Percentiles rank a stretch among this genome's conserved stretches.
phyloP scores from a whole-genome alignment of 805 yeast genomes.

The Starmerella powellii region DNA sequence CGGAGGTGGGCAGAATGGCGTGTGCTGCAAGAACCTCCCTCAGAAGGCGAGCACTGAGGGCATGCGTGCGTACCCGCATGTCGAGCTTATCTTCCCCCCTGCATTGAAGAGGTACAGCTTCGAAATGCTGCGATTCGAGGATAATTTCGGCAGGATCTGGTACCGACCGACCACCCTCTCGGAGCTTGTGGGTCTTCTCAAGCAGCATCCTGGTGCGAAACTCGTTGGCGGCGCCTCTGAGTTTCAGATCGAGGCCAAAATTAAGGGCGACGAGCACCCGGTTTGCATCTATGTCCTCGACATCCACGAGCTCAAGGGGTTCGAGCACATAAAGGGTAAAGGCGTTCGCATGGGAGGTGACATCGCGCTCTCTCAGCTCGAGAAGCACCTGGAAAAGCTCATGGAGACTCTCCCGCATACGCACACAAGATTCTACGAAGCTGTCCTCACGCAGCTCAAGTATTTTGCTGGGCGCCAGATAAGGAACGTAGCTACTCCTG shows the following conservation, averaged over 20 bases:
- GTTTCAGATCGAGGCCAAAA: constrained; percentile 37
- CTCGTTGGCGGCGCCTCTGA: constrained; percentile 40
- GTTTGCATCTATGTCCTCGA: constrained; percentile 36
- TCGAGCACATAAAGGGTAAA: constrained; percentile 30
- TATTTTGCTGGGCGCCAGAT: constrained; percentile 40
- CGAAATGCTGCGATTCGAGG: constrained; percentile 27
- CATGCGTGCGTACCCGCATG: constrained; percentile 32
- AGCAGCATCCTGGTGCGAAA: constrained; percentile 31
- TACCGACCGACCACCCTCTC: constrained; percentile 34
- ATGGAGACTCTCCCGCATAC: constrained; percentile 20
- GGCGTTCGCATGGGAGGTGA: constrained; percentile 38
- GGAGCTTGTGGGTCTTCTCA: constrained; percentile 31
- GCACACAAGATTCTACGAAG: constrained; percentile 30
- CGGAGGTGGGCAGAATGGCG: constrained; percentile 11
- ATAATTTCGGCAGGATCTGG: constrained; percentile 35
- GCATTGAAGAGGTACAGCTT: constrained; percentile 28
- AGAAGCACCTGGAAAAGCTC: constrained; percentile 30
- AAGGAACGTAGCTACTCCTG: constrained; percentile 40
- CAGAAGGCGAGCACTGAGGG: not conserved
- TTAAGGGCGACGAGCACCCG: constrained; percentile 33
- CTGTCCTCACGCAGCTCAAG: constrained; percentile 34
- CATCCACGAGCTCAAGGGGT: constrained; percentile 32
- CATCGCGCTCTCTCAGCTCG: constrained; percentile 33
- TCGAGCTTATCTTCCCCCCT: constrained; percentile 35
- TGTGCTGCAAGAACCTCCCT: constrained; percentile 10